Evolutionary conservation across 441 rosid genomes (phyloP).

Genomic region (Biscutella auriculata): DNA sequence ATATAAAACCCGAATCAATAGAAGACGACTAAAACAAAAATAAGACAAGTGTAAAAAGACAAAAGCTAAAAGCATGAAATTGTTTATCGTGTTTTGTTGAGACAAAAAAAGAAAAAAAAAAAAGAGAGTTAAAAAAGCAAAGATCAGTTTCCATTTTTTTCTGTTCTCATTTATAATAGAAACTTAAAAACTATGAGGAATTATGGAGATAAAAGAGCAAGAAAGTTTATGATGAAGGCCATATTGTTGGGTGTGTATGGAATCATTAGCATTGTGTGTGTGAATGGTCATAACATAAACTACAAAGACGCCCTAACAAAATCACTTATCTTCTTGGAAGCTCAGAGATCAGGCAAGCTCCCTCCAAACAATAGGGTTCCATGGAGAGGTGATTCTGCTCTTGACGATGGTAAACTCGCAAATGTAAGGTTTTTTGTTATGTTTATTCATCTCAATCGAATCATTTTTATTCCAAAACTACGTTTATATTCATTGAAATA

Average conservation of each 20-base stretch:
- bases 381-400: constrained; percentile 93
- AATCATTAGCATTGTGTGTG: constrained; percentile 25
- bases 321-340: constrained; percentile 73
- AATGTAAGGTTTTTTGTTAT: constrained; percentile 28
- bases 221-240: constrained; percentile 16
- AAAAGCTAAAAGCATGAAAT: constrained; percentile 25
- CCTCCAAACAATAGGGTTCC: constrained; percentile 42
- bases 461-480: too few relatives aligned
- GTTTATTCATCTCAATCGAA: neutral
- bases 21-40: neutral
- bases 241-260: constrained; percentile 32
- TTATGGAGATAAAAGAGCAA: constrained; percentile 25
- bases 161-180: constrained; percentile 4
- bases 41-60: neutral
- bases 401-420: constrained; percentile 63
- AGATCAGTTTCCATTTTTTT: neutral
- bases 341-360: constrained; percentile 84
- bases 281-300: constrained; percentile 27
- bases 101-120: neutral
- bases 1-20: constrained; percentile 4
- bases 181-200: neutral
- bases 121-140: neutral
- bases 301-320: constrained; percentile 66
- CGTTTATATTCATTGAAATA: too few relatives aligned
- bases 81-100: constrained; percentile 26